These are phyloP conservation scores for Borealophlyctis nickersoniae DNA, from an alignment of 192 early-diverging fungal genomes.

Conservation along the genomic window DNA sequence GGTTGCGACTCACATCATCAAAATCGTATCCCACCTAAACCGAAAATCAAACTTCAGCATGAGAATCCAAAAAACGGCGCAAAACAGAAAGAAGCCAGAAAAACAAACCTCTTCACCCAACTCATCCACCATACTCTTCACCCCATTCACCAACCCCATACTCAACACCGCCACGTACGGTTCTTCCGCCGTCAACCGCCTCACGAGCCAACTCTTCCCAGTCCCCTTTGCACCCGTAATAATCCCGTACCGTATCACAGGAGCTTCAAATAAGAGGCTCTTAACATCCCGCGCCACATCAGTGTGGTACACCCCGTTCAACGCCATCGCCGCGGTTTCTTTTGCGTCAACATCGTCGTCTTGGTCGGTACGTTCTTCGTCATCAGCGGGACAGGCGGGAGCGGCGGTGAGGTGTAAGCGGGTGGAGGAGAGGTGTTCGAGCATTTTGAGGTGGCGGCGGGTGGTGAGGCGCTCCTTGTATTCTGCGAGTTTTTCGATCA, in stretches of 20 bases:
- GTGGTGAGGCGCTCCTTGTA: not conserved
- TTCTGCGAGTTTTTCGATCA: not conserved
- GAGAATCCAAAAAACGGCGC: not conserved
- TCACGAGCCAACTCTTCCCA: not conserved
- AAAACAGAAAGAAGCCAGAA: no score
- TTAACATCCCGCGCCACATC: not conserved
- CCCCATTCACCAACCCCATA: not conserved
- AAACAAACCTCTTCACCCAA: not conserved
- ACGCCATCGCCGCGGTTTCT: no score
- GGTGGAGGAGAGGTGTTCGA: not conserved
- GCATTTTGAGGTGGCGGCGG: not conserved
- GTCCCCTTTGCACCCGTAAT: not conserved
- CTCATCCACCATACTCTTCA: not conserved
- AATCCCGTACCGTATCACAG: not conserved
- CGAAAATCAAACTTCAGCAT: not conserved
- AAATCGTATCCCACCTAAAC: not conserved
- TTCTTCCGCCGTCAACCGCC: not conserved
- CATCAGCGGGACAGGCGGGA: no score
- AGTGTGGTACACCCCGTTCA: not conserved
- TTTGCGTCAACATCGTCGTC: no score
- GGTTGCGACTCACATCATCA: not conserved
- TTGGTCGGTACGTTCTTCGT: no score
- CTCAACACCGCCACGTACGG: not conserved
- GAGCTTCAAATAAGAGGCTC: not conserved
- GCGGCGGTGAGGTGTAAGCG: not conserved